Percentiles rank a stretch among this genome's conserved stretches.
Conservation (phyloP, 2,329 filamentous ascomycete species). For the Grosmannia huntii region DNA sequence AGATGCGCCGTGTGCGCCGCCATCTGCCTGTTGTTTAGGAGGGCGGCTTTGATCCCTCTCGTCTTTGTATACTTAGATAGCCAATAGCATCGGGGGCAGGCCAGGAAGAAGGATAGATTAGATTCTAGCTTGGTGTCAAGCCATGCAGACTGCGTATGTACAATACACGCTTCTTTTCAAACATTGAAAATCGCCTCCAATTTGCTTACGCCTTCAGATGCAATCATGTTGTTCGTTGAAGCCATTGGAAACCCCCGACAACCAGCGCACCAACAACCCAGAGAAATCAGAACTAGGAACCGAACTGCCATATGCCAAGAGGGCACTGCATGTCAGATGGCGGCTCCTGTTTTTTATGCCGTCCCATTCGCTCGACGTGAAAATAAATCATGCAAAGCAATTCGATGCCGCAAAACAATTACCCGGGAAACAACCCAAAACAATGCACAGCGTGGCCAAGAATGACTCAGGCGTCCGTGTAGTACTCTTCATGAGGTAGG, state of each 20-base stretch:
- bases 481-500: slow-evolving; percentile 42
- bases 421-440: background rate
- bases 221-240: background rate
- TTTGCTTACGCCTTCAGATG: background rate
- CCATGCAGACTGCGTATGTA: background rate
- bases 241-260: background rate
- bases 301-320: background rate
- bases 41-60: background rate
- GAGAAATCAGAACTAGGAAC: background rate
- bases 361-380: background rate
- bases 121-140: background rate
- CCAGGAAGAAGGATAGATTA: background rate
- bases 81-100: background rate
- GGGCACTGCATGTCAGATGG: too few relatives aligned
- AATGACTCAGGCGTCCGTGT: slow-evolving; percentile 33
- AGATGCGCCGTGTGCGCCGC: background rate
- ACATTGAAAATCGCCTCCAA: background rate
- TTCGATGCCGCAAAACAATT: background rate
- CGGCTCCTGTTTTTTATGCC: background rate
- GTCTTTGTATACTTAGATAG: background rate
- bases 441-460: background rate
- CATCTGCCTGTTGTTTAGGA: background rate
- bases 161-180: background rate
- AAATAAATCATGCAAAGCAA: background rate
- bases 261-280: background rate